Conservation (phyloP, 352 stramenopile genomes). For the Globisporangium rhizosaccharum region DNA sequence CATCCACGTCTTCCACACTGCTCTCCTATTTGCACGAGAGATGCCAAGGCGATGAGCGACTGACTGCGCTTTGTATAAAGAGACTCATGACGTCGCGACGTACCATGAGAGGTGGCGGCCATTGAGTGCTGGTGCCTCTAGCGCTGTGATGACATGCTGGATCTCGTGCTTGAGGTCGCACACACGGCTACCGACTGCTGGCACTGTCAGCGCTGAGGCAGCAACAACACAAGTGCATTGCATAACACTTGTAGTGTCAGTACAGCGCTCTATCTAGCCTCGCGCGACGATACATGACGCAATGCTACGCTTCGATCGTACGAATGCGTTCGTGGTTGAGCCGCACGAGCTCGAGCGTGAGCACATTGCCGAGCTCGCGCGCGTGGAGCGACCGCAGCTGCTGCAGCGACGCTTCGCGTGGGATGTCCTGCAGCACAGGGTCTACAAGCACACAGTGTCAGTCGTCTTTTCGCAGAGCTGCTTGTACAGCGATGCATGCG, state of each 20-base stretch:
- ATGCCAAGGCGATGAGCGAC: background rate
- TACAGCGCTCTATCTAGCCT: background rate
- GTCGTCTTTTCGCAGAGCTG: background rate
- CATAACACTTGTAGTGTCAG: background rate
- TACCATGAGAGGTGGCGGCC: slow-evolving; percentile 15
- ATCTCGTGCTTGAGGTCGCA: slow-evolving; percentile 8
- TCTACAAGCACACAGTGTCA: slow-evolving; percentile 9
- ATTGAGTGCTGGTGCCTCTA: background rate
- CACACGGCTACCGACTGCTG: slow-evolving; percentile 4
- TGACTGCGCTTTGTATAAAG: background rate
- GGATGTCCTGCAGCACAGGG: slow-evolving; percentile 13
- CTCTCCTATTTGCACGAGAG: slow-evolving; percentile 5
- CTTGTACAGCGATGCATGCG: background rate
- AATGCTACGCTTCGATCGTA: background rate
- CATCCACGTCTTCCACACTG: slow-evolving; percentile 19
- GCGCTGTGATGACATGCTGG: slow-evolving; percentile 3
- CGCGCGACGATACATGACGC: background rate
- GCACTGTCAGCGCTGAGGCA: slow-evolving; percentile 11
- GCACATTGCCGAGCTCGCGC: slow-evolving; percentile 10
- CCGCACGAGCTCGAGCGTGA: slow-evolving; percentile 12
- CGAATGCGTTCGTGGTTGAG: slow-evolving; percentile 12
- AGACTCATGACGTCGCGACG: background rate
- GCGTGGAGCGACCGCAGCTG: slow-evolving; percentile 16
- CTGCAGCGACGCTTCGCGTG: slow-evolving; percentile 1
- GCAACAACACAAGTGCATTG: background rate